A percentile compares a stretch with the other conserved stretches of the same genome.
Conservation (phyloP, 768 basidiomycete species). For the Trametes coccinea region DNA sequence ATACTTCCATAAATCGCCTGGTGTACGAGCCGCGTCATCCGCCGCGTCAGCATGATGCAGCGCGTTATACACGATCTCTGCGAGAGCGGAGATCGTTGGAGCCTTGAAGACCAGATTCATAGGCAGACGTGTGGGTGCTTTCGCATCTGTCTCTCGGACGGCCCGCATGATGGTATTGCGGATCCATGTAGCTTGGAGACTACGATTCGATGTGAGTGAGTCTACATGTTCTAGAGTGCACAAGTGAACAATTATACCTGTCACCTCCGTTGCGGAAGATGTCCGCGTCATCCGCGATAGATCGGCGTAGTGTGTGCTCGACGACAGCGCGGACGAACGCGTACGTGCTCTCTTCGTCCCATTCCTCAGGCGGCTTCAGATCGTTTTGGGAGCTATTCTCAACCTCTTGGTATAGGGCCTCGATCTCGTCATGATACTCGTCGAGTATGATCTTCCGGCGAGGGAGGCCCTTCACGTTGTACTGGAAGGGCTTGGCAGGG, state of each 20-base stretch:
- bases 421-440: conserved; percentile 43
- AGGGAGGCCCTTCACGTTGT: conserved; percentile 35
- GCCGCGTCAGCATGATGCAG: neutral
- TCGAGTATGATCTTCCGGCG: conserved; percentile 30
- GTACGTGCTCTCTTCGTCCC: conserved; percentile 27
- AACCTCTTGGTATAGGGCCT: conserved; percentile 36
- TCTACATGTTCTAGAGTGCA: neutral
- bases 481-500: conserved; percentile 34
- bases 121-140: conserved; percentile 27
- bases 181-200: conserved; percentile 37
- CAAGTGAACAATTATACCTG: conserved; percentile 28
- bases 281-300: conserved; percentile 36
- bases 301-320: conserved; percentile 31
- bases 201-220: neutral
- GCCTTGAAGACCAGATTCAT: conserved; percentile 39
- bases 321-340: conserved; percentile 38
- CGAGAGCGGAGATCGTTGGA: conserved; percentile 40
- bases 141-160: conserved; percentile 25
- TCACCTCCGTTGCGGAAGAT: conserved; percentile 44
- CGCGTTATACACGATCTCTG: conserved; percentile 15
- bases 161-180: conserved; percentile 35
- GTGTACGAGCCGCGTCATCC: conserved; percentile 9
- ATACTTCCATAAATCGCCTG: conserved; percentile 7
- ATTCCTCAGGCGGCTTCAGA: conserved; percentile 30
- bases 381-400: conserved; percentile 36